These are phyloP conservation scores for Acanthamoeba sp. DNA, from an alignment of 208 protist genomes.

Conservation along the genomic window DNA sequence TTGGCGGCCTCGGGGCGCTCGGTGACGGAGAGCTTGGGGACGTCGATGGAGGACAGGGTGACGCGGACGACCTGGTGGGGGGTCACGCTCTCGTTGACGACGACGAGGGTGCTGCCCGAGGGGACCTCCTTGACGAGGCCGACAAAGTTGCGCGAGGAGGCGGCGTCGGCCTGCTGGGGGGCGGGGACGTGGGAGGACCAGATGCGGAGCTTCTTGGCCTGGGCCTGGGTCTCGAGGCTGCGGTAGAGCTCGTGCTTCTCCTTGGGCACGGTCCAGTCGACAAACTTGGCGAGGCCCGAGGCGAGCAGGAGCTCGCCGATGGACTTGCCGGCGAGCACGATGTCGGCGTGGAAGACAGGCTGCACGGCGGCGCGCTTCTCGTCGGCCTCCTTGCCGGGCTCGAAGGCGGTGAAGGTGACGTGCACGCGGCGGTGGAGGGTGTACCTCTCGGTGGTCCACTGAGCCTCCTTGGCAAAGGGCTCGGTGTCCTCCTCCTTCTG, in stretches of 20 bases:
- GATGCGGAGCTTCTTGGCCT: conserved; percentile 69
- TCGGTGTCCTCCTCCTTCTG: conserved; percentile 63
- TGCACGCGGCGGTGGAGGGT: conserved; percentile 57
- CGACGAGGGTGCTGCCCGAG: conserved; percentile 82
- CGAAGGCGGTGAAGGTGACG: conserved; percentile 64
- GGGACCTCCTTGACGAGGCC: conserved; percentile 73
- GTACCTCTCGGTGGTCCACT: conserved; percentile 73
- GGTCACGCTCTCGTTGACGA: conserved; percentile 57
- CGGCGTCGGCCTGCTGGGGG: background rate
- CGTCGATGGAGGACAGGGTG: conserved; percentile 69
- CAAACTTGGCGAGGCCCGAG: conserved; percentile 54
- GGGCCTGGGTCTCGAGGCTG: conserved; percentile 26
- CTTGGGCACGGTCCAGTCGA: conserved; percentile 71
- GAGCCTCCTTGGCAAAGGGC: conserved; percentile 72
- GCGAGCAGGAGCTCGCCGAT: conserved; percentile 67
- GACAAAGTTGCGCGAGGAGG: background rate
- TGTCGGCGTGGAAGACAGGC: conserved; percentile 65
- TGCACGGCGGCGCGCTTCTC: background rate
- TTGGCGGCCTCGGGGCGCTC: background rate
- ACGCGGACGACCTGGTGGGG: conserved; percentile 43
- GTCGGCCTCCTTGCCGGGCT: conserved; percentile 71
- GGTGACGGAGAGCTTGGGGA: conserved; percentile 45
- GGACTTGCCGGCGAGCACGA: conserved; percentile 55
- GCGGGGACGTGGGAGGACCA: conserved; percentile 46
- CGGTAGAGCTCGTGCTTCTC: conserved; percentile 54